These are phyloP conservation scores for Clathrus columnatus DNA, from an alignment of 768 basidiomycete genomes.

Conservation along the genomic window DNA sequence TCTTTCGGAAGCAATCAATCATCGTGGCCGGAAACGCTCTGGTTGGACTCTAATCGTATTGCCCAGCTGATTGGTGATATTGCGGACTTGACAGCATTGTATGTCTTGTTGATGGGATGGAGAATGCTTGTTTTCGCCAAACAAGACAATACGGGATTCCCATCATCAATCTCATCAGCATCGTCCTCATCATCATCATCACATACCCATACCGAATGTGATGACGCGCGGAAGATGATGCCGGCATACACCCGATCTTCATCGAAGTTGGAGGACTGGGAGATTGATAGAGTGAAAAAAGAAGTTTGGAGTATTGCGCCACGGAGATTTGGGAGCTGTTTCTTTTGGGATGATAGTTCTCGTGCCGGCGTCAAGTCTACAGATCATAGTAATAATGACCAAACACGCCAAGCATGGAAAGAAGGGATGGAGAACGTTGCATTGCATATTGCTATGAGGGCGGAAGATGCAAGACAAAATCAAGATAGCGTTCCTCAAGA, in stretches of 20 bases:
- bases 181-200: constrained; percentile 13
- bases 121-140: constrained; percentile 54
- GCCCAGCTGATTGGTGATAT: constrained; percentile 60
- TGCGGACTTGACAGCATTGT: constrained; percentile 62
- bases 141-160: not conserved
- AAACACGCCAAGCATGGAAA: constrained; percentile 38
- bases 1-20: not conserved
- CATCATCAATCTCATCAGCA: not conserved
- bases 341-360: constrained; percentile 23
- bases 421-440: constrained; percentile 55
- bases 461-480: constrained; percentile 34
- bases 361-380: not conserved
- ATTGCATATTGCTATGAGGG: constrained; percentile 68
- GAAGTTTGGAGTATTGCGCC: constrained; percentile 69
- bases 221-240: constrained; percentile 1
- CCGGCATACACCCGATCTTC: not conserved
- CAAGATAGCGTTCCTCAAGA: not conserved
- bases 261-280: constrained; percentile 35
- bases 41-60: constrained; percentile 70
- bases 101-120: constrained; percentile 75
- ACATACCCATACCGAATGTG: constrained; percentile 24
- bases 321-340: constrained; percentile 52
- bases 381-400: not conserved
- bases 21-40: constrained; percentile 65
- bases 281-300: constrained; percentile 54